Base-by-base conservation (phyloP, 331 rosid genomes). In the Rhamnella rubrinervis region DNA sequence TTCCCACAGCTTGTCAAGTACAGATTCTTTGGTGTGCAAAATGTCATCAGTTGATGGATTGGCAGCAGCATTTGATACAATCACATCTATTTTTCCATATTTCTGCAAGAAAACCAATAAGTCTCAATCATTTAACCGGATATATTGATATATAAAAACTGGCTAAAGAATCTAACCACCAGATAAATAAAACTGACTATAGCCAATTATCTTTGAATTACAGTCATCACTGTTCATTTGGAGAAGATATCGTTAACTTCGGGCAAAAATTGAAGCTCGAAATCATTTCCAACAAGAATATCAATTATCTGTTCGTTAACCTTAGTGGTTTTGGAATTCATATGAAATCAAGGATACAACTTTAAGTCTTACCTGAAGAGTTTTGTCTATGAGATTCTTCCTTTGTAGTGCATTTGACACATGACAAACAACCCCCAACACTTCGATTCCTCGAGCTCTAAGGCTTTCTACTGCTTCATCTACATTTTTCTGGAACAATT, bases 1-100 rank as follows among this genome's bases (percentile, higher is more conserved):
- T 62, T 93, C 98, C 97, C 98, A 93, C 12, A 86, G 80, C 82
- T 93, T 93, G 89, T 91, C 97, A 40, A 93, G 96, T 61, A 84
- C 81, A 1, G 91, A 56, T 23, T 93, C 98, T 55, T 80, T 21
- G 40, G 91, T 84, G 68, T 74, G 78, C 86, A 93, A 77, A 62
- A 93, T 81, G 71, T 78, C 8, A 20, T 91, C 91, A 3, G 76
- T 76, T 7, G 97, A 83, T 46, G 98, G 98, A 89, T 91, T 93
- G 31, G 87, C 91, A 60, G 97, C 98, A 66, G 98, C 98, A 49
- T 93, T 93, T 51, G 98, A 93, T 59, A 93, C 97, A 40, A 93
- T 73, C 58, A 91, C 91, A 76, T 93, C 97, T 75, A 93, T 78
- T 72, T 80, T 93, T 64, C 97, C 96, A 66, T 93, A 93, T 79